These are phyloP conservation scores for Pichia sp. DNA, from an alignment of 1,139 yeast genomes.

Conservation along the genomic window DNA sequence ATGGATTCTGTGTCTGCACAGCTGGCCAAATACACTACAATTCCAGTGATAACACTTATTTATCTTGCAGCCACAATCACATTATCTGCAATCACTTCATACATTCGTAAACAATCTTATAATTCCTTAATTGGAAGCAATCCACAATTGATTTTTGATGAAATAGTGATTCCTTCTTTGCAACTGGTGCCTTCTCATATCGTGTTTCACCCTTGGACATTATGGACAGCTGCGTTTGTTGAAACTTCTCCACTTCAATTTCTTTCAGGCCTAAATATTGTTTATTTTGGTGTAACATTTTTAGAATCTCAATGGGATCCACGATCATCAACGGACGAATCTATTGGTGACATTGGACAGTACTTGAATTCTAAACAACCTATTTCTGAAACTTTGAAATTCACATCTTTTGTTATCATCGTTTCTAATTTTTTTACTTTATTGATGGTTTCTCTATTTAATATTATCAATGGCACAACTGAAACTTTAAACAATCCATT, in stretches of 20 bases:
- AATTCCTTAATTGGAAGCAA: constrained; percentile 13
- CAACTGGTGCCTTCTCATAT: constrained; percentile 67
- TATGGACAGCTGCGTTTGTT: constrained; percentile 65
- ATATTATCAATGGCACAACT: constrained; percentile 32
- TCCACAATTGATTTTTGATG: constrained; percentile 21
- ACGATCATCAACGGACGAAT: constrained; percentile 14
- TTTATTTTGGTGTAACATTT: constrained; percentile 48
- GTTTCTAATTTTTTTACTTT: constrained; percentile 53
- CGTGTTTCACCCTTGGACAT: constrained; percentile 65
- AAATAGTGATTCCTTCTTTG: constrained; percentile 39
- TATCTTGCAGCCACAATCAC: constrained; percentile 17
- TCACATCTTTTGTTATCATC: constrained; percentile 51
- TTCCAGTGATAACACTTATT: constrained; percentile 13
- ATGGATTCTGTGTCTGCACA: constrained; percentile 1
- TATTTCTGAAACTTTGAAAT: constrained; percentile 38
- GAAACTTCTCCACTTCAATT: constrained; percentile 55
- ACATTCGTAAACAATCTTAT: constrained; percentile 24
- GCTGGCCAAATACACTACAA: neutral
- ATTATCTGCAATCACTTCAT: constrained; percentile 23
- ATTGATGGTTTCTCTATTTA: constrained; percentile 28
- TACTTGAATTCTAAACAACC: constrained; percentile 32
- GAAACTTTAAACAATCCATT: constrained; percentile 31
- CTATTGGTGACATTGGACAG: constrained; percentile 32
- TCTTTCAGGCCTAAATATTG: constrained; percentile 41
- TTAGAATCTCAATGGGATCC: constrained; percentile 46